phyloP scores from a whole-genome alignment of 176 grass and related monocot species.

The Cymbopogon citratus region DNA sequence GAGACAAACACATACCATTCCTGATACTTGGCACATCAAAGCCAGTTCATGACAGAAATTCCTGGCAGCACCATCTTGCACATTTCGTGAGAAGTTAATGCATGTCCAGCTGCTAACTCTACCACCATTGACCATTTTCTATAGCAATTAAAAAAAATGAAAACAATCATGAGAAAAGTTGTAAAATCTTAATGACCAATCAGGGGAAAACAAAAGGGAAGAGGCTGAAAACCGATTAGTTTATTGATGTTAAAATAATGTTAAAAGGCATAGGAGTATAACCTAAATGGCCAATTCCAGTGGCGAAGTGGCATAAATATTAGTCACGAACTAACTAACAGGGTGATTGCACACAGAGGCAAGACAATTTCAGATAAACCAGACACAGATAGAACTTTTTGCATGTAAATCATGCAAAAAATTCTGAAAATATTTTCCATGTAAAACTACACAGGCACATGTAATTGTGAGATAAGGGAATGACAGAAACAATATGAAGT shows the following conservation, averaged over 20 bases:
- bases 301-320: neutral
- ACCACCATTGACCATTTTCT: constrained; percentile 91
- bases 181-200: neutral
- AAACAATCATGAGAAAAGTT: constrained; percentile 3
- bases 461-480: neutral
- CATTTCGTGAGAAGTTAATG: constrained; percentile 70
- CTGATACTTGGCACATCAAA: constrained; percentile 82
- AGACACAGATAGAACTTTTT: neutral
- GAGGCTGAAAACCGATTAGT: neutral
- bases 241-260: neutral
- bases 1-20: constrained; percentile 29
- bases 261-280: neutral
- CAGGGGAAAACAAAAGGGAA: neutral
- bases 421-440: neutral
- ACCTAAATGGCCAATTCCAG: neutral
- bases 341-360: neutral
- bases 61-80: constrained; percentile 65
- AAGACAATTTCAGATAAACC: neutral
- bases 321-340: neutral
- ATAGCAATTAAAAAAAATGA: neutral
- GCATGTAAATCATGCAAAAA: constrained; percentile 1
- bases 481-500: neutral
- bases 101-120: constrained; percentile 66
- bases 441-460: neutral
- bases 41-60: constrained; percentile 68